These are phyloP conservation scores for Epichloe typhina DNA, from an alignment of 2,329 filamentous ascomycete genomes.

Conservation along the genomic window DNA sequence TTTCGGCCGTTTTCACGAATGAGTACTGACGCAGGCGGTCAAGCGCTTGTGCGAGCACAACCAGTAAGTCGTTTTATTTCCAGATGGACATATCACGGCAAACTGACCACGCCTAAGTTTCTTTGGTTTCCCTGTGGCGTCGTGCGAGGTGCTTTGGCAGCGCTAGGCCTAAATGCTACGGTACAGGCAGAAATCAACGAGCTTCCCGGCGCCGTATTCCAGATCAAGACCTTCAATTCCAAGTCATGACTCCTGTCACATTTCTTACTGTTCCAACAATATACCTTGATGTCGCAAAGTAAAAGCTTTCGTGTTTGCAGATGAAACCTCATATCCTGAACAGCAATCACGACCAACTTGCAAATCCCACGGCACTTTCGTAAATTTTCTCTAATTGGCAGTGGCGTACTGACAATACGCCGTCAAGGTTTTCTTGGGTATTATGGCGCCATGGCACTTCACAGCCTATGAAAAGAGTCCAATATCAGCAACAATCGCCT, in stretches of 20 bases:
- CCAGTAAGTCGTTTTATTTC: slow-evolving; percentile 44
- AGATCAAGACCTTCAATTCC: slow-evolving; percentile 71
- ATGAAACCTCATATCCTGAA: background rate
- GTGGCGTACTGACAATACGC: background rate
- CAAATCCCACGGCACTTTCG: background rate
- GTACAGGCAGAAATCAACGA: slow-evolving; percentile 85
- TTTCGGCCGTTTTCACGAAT: slow-evolving; percentile 85
- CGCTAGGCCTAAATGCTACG: slow-evolving; percentile 77
- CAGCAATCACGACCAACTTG: too few relatives aligned
- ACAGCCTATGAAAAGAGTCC: slow-evolving; percentile 24
- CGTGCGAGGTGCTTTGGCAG: slow-evolving; percentile 82
- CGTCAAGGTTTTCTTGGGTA: background rate
- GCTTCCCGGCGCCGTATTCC: slow-evolving; percentile 80
- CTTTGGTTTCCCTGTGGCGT: slow-evolving; percentile 92
- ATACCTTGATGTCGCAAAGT: background rate
- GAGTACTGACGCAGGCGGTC: slow-evolving; percentile 66
- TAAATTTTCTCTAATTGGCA: background rate
- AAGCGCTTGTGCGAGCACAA: slow-evolving; percentile 62
- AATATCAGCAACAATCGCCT: slow-evolving; percentile 23
- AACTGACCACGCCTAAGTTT: slow-evolving; percentile 47
- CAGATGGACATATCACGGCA: background rate
- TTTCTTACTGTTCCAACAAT: background rate
- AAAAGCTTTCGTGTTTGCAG: background rate
- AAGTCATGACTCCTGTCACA: slow-evolving; percentile 37
- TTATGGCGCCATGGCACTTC: slow-evolving; percentile 13